Conservation (phyloP, 805 yeast genomes). For the Priceomyces haplophilus region DNA sequence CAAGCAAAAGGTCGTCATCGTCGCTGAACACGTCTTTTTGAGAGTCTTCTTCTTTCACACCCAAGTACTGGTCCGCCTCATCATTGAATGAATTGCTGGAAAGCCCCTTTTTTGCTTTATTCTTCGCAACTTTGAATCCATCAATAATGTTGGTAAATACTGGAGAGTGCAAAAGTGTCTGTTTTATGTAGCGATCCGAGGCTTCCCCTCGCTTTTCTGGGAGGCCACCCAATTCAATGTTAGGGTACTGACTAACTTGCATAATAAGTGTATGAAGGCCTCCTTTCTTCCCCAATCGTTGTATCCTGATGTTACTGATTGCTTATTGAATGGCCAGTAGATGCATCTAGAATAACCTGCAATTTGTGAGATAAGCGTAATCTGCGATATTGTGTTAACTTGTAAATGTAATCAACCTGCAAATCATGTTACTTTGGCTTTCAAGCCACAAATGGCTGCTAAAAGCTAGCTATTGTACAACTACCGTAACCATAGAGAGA, state of each 20-base stretch:
- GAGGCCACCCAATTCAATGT: conserved; percentile 9
- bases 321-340: not conserved
- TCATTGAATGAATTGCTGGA: conserved; percentile 33
- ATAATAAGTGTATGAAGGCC: conserved; percentile 6
- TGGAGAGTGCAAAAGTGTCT: conserved; percentile 42
- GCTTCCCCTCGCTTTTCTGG: not conserved
- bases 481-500: not conserved
- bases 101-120: conserved; percentile 34
- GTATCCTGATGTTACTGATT: not conserved
- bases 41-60: conserved; percentile 35
- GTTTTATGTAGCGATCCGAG: conserved; percentile 21
- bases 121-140: conserved; percentile 27
- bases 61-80: conserved; percentile 33
- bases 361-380: conserved; percentile 1
- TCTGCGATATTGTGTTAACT: conserved; percentile 2
- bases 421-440: not conserved
- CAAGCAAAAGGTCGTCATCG: conserved; percentile 28
- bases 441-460: not conserved
- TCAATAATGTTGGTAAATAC: conserved; percentile 32
- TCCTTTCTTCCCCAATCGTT: not conserved
- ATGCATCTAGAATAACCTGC: conserved; percentile 1
- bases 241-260: conserved; percentile 9
- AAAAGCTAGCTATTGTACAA: not conserved
- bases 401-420: not conserved
- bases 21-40: conserved; percentile 38